Base-by-base conservation (phyloP, 306 rosid species). In the Quercus robur region DNA sequence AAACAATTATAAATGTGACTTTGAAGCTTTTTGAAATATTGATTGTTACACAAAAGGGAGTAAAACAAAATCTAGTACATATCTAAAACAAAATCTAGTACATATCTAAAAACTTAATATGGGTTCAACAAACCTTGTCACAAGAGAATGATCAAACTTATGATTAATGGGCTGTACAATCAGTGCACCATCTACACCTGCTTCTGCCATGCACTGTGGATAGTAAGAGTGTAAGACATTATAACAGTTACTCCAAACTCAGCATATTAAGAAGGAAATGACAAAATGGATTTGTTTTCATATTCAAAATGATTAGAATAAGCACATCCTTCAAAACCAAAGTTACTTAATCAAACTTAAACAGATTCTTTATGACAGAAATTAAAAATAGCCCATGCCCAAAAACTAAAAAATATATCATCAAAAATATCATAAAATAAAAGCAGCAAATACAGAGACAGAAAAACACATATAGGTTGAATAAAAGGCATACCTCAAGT, bases 121-220 rank as follows among this genome's bases (percentile, higher is more conserved):
- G 6, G 58, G 66, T 8, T 57, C 77, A 44, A 70, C 80, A 78
- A 44, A 94, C 97, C 98, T 91, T 80, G 98, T 92, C 85, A 94
- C 91, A 30, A 91, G 82, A 79, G 89, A 89, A 81, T 94, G 98
- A 86, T 92, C 97, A 64, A 92, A 94, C 78, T 86, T 92, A 77
- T 94, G 92, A 89, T 88, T 92, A 57, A 94, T 94, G 11, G 98
- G 98, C 89, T 94, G 98, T 76, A 94, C 97, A 81, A 92, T 91
- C 10, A 94, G 86, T 19, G 97, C 97, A 86, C 94, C 93, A 73
- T 90, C 90, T 81, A 92, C 97, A 57, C 87, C 91, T 20, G 97
- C 98, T 81, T 91, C 98, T 83, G 88, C 92, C 97, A 94, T 92
- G 76, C 87, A 86, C 98, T 94, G 84, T 4, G 18, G 21, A 75